Base-by-base conservation (phyloP, 352 stramenopile genomes). In the Phytophthora meadii region DNA sequence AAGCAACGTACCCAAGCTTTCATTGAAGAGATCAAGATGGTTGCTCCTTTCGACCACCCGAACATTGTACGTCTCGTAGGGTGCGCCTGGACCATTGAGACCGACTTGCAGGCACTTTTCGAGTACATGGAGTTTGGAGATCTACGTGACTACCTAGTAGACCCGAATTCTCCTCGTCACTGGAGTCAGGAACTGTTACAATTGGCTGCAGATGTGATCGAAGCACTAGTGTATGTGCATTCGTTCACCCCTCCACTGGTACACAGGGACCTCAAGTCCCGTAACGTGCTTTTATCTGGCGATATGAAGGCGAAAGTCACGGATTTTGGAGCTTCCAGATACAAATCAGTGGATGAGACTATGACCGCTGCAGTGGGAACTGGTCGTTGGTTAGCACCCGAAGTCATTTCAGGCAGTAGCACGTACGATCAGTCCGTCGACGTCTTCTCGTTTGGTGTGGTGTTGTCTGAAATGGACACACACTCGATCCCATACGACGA, bases 11-110 rank as follows among this genome's bases (percentile, higher is more conserved):
- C 68, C 0, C 64, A 79, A 7, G 58, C 50, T 11, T 94, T 95
- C 17, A 61, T 91, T 10, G 66, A 63, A 5, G 88, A 95, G 58
- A 89, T 94, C 68, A 90, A 89, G 41, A 70, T 96, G 42, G 73
- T 88, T 2, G 66, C 80, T 0, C 57, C 63, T 25, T 69, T 94
- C 3, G 68, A 88, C 14, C 87, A 94, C 27, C 73, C 83, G 9
- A 79, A 77, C 32, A 84, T 95, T 58, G 68, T 95, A 6, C 63
- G 71, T 39, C 72, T 95, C 7, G 59, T 93, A 2, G 86, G 87
- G 1, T 83, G 76, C 3, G 87, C 84, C 1, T 92, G 83, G 83
- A 87, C 67, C 1, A 68, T 81, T 19, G 68, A 84, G 52, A 73
- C 58, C 2, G 75, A 92, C 19, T 40, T 93, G 2, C 79, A 90